phyloP scores from a whole-genome alignment of 1,284 basidiomycete species.

The Ceratobasidium sp. region DNA sequence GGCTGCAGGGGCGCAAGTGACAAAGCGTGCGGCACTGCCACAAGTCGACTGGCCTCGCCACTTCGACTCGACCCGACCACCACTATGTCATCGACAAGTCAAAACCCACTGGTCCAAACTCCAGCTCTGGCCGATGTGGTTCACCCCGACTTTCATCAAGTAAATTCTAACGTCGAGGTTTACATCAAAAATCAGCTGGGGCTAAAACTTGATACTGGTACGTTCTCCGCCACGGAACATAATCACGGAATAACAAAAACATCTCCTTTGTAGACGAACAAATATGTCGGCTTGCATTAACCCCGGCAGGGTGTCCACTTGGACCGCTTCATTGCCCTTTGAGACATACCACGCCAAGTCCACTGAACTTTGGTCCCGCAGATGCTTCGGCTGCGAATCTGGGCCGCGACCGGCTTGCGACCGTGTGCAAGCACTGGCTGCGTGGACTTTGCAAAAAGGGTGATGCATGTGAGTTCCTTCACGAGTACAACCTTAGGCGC shows the following conservation, averaged over 20 bases:
- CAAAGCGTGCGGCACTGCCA: constrained; percentile 17
- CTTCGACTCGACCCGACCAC: not conserved
- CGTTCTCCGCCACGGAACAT: constrained; percentile 47
- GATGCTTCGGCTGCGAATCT: constrained; percentile 61
- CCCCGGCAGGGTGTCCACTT: constrained; percentile 85
- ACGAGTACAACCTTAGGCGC: constrained; percentile 96
- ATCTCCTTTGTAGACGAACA: constrained; percentile 74
- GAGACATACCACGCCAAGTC: constrained; percentile 87
- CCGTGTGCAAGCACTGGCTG: constrained; percentile 99
- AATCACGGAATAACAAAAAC: too few species aligned
- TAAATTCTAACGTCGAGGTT: constrained; percentile 85
- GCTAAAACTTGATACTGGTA: constrained; percentile 93
- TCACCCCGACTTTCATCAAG: constrained; percentile 91
- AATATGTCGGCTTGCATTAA: constrained; percentile 85
- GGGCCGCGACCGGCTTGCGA: constrained; percentile 86
- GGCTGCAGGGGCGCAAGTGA: not conserved
- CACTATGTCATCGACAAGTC: constrained; percentile 23
- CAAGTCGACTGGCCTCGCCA: not conserved
- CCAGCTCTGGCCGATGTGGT: constrained; percentile 68
- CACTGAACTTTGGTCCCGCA: constrained; percentile 85
- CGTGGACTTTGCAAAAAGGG: constrained; percentile 99
- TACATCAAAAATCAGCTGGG: constrained; percentile 87
- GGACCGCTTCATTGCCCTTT: constrained; percentile 89
- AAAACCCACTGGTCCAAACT: constrained; percentile 23
- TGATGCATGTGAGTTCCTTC: constrained; percentile 97